These are phyloP conservation scores for Colletotrichum sp. DNA, from an alignment of 2,329 filamentous ascomycete species.

Conservation along the genomic window DNA sequence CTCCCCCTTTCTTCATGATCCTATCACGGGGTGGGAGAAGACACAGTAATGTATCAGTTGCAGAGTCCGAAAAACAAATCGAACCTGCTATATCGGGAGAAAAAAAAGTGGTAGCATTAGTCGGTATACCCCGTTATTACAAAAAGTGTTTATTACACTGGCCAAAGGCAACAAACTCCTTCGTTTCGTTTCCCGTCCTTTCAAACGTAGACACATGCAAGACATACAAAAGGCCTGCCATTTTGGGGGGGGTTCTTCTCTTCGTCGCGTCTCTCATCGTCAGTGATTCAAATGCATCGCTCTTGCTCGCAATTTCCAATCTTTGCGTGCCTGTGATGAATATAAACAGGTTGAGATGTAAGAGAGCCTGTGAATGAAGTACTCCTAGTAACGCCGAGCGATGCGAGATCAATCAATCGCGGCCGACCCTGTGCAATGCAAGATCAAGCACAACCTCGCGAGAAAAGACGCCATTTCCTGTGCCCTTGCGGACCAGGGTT, in stretches of 20 bases:
- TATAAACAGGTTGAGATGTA: not conserved
- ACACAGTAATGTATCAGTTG: not conserved
- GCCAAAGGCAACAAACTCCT: not conserved
- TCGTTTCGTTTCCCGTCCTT: not conserved
- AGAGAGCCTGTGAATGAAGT: not conserved
- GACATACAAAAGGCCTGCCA: not conserved
- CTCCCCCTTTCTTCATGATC: too few species aligned
- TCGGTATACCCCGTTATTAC: not conserved
- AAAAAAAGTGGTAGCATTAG: not conserved
- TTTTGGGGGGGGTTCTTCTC: not conserved
- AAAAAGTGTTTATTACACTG: not conserved
- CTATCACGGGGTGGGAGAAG: not conserved
- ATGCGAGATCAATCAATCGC: not conserved
- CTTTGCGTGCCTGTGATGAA: not conserved
- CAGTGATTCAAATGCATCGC: not conserved
- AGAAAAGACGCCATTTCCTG: not conserved
- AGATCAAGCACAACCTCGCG: not conserved
- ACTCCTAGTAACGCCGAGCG: conserved; percentile 3
- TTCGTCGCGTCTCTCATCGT: not conserved
- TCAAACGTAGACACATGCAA: not conserved
- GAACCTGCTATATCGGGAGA: not conserved
- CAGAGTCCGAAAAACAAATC: not conserved
- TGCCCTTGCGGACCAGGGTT: not conserved
- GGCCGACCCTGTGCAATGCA: not conserved
- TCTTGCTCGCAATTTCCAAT: not conserved